Evolutionary conservation across 495 filamentous ascomycete species (phyloP).

Genomic region (Penicillium egyptiacum): DNA sequence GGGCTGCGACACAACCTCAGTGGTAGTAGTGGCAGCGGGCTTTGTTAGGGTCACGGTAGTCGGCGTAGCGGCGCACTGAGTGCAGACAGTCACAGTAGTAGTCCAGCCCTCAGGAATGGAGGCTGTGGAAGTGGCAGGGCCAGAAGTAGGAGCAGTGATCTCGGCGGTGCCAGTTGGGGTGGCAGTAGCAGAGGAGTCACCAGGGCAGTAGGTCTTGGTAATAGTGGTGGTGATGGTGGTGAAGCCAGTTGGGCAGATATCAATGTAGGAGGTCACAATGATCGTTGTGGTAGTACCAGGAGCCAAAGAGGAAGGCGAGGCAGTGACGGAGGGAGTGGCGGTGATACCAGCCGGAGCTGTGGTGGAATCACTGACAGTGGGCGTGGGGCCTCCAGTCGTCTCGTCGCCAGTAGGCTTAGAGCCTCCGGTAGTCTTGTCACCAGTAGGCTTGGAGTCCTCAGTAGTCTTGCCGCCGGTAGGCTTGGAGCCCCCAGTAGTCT

Average conservation of each 20-base stretch:
- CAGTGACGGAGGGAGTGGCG: slow-evolving; percentile 45
- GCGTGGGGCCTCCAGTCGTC: slow-evolving; percentile 4
- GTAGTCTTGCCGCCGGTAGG: slow-evolving; percentile 9
- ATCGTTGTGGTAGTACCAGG: slow-evolving; percentile 37
- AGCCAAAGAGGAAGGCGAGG: slow-evolving; percentile 34
- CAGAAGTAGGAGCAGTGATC: slow-evolving; percentile 23
- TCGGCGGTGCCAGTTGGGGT: slow-evolving; percentile 22
- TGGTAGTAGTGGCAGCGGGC: slow-evolving; percentile 23
- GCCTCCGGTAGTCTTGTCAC: background rate
- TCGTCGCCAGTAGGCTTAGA: slow-evolving; percentile 1
- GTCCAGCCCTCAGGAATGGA: slow-evolving; percentile 47
- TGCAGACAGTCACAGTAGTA: slow-evolving; percentile 51
- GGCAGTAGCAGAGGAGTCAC: slow-evolving; percentile 27
- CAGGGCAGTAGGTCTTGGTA: slow-evolving; percentile 43
- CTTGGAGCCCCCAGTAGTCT: slow-evolving; percentile 2
- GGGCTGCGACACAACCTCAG: slow-evolving; percentile 13
- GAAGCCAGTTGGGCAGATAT: slow-evolving; percentile 48
- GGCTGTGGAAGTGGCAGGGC: slow-evolving; percentile 18
- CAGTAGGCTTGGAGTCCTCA: background rate
- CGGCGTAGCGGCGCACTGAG: slow-evolving; percentile 41
- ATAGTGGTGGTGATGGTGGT: slow-evolving; percentile 44
- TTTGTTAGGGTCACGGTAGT: slow-evolving; percentile 47
- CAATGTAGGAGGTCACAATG: slow-evolving; percentile 44
- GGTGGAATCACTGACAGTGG: slow-evolving; percentile 14
- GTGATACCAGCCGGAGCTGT: slow-evolving; percentile 30